Percentiles rank a stretch among this genome's conserved stretches.
Conservation (phyloP, 352 stramenopile genomes). For the Pythium rhizo-oryzae region DNA sequence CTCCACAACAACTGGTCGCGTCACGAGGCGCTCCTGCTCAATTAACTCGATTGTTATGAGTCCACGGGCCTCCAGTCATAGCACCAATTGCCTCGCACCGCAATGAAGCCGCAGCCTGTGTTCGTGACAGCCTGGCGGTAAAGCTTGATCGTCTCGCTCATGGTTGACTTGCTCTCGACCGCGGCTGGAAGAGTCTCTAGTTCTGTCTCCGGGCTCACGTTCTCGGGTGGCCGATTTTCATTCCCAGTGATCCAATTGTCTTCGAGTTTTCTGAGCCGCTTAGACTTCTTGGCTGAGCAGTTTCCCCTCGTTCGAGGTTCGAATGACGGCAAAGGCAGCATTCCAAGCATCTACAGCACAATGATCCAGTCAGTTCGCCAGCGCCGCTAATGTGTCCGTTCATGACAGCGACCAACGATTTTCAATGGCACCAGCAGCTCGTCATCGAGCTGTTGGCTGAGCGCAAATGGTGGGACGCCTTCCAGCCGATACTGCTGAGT, state of each 20-base stretch:
- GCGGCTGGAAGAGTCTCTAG: neutral
- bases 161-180: neutral
- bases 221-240: constrained; percentile 10
- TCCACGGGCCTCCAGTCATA: too few relatives aligned
- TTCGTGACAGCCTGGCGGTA: constrained; percentile 30
- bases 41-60: neutral
- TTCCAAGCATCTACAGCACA: constrained; percentile 7
- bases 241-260: constrained; percentile 9
- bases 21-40: constrained; percentile 32
- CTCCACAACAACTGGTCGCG: constrained; percentile 20
- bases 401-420: neutral
- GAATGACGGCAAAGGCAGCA: neutral
- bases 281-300: neutral
- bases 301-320: neutral
- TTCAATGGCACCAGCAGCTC: neutral
- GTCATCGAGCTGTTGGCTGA: neutral
- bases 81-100: constrained; percentile 12
- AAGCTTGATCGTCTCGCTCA: constrained; percentile 15
- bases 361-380: too few relatives aligned
- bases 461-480: neutral
- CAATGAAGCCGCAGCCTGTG: constrained; percentile 29
- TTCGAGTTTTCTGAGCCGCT: neutral
- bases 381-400: neutral
- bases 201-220: neutral
- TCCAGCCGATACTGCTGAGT: neutral